Percentiles rank a stretch among this genome's conserved stretches.
phyloP scores from a whole-genome alignment of 257 asterid genomes.

The Sherardia arvensis region DNA sequence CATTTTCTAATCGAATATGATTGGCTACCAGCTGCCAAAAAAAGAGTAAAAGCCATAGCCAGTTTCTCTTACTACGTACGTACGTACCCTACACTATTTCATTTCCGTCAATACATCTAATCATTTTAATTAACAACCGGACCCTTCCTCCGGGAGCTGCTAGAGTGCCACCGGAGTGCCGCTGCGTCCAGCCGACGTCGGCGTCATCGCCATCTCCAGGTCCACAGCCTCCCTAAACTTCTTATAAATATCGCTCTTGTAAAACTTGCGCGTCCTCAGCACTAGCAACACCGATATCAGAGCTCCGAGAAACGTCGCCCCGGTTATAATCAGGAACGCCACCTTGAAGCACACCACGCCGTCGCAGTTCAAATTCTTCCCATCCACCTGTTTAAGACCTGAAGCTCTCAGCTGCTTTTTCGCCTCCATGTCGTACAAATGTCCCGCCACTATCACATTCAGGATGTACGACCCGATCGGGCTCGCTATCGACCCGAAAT shows the following conservation, averaged over 20 bases:
- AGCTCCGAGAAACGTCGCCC: constrained; percentile 53
- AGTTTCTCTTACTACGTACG: no score
- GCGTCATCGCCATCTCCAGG: constrained; percentile 18
- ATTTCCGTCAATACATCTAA: no score
- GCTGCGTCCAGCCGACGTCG: constrained; percentile 3
- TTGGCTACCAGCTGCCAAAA: no score
- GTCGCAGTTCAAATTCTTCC: constrained; percentile 50
- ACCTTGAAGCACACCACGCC: constrained; percentile 51
- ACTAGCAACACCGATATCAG: constrained; percentile 48
- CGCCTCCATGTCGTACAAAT: constrained; percentile 64
- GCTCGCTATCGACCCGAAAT: constrained; percentile 73
- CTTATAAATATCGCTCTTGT: constrained; percentile 64
- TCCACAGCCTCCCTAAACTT: constrained; percentile 38
- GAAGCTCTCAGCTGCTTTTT: constrained; percentile 33
- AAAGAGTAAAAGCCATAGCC: no score
- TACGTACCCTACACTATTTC: no score
- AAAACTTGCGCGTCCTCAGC: constrained; percentile 54
- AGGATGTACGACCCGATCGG: constrained; percentile 63
- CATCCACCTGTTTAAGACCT: not conserved
- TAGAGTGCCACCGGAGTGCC: no score
- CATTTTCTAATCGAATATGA: no score
- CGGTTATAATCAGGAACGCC: constrained; percentile 60
- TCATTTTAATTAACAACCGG: no score
- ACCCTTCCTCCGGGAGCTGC: no score
- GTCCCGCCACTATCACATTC: constrained; percentile 51